phyloP scores from a whole-genome alignment of 805 yeast species.

The Wickerhamiella domercqiae region DNA sequence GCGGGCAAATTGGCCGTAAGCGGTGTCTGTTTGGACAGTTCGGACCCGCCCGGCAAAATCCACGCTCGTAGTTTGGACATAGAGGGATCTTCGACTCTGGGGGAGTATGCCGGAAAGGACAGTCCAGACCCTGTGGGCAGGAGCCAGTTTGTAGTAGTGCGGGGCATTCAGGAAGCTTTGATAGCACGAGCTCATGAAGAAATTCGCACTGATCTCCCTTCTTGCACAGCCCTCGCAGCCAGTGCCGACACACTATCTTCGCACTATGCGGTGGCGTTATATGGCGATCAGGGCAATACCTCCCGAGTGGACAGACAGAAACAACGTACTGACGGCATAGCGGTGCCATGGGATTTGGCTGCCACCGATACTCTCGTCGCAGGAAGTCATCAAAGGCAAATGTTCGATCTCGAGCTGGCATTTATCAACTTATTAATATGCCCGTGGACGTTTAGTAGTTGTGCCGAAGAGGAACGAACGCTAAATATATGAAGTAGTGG shows the following conservation, averaged over 20 bases:
- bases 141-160: conserved; percentile 53
- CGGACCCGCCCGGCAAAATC: conserved; percentile 90
- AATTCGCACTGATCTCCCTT: conserved; percentile 95
- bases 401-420: conserved; percentile 24
- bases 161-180: conserved; percentile 94
- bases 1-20: conserved; percentile 58
- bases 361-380: conserved; percentile 62
- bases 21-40: conserved; percentile 69
- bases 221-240: conserved; percentile 94
- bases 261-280: conserved; percentile 48
- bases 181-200: conserved; percentile 80
- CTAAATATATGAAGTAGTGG: not conserved
- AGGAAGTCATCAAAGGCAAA: conserved; percentile 74
- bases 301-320: conserved; percentile 71
- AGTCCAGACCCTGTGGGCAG: conserved; percentile 88
- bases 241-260: conserved; percentile 91
- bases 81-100: conserved; percentile 80
- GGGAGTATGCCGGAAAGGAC: conserved; percentile 82
- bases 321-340: conserved; percentile 59
- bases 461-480: not conserved
- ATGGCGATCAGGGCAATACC: conserved; percentile 77
- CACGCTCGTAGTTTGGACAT: conserved; percentile 68
- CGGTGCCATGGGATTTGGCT: conserved; percentile 80
- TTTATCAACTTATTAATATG: too few species aligned
- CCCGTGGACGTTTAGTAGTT: not conserved